Evolutionary conservation across 2,329 filamentous ascomycete genomes (phyloP).

Genomic region (Penicillium sclerotigenum): DNA sequence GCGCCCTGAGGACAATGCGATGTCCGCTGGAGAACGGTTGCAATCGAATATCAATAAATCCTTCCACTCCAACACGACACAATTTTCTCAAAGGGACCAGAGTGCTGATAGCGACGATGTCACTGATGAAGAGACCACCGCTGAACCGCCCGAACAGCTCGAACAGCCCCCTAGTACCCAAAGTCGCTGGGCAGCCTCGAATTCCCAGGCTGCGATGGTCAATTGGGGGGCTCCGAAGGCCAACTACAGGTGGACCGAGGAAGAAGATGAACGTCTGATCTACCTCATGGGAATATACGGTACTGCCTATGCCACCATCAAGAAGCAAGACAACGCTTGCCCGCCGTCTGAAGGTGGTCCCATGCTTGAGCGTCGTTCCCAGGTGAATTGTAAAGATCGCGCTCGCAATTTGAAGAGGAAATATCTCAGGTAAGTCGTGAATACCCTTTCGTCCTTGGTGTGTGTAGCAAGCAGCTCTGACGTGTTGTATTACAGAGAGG

Average conservation of each 20-base stretch:
- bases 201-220: background rate
- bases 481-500: background rate
- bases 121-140: background rate
- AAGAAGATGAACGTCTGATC: conserved; percentile 47
- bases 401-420: conserved; percentile 54
- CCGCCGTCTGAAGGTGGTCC: conserved; percentile 31
- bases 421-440: conserved; percentile 34
- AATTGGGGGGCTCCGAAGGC: background rate
- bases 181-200: background rate
- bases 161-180: background rate
- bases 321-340: conserved; percentile 29
- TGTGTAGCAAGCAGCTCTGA: background rate
- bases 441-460: background rate
- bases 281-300: conserved; percentile 49
- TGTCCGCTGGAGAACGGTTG: conserved; percentile 3
- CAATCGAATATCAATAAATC: background rate
- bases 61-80: background rate
- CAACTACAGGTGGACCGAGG: conserved; percentile 34
- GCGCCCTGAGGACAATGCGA: background rate
- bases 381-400: conserved; percentile 56
- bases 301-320: conserved; percentile 49
- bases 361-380: conserved; percentile 40
- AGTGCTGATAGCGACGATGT: background rate
- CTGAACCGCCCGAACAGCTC: background rate
- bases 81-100: background rate